Base-by-base conservation (phyloP, 2,329 filamentous ascomycete genomes). In the Calonectria honghensis region DNA sequence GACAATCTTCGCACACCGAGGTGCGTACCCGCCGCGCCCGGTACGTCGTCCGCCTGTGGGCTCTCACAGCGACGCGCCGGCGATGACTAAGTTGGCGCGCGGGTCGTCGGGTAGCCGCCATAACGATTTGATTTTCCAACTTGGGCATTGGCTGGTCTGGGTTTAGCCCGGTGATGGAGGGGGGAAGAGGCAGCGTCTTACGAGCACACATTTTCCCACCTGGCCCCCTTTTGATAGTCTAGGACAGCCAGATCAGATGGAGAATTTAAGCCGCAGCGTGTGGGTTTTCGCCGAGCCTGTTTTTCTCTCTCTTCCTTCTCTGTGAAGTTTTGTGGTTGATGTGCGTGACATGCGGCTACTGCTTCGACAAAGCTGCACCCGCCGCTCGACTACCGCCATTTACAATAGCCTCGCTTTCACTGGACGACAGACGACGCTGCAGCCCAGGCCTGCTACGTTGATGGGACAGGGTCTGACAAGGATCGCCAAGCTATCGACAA, bases 51-150 rank as follows among this genome's bases (percentile, higher is more conserved):
- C 27, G 35, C 52, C 16, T 50, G 20, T 57, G 35, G 39, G 35
- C 14, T 48, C 13, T 27, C 13, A n/a, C 52, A 50, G 37, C 67
- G 63, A 75, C 16, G 32, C 48, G 48, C 69, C 61, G 57, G 31
- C 10, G 54, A 78, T 80, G 75, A 80, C 79, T 80, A 75, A 80
- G 74, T 41, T 75, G 72, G 66, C 79, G 79, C 79, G 79, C 79
- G 79, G 73, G 48, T 39, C 45, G 64, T 63, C 77, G 70, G 73
- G 41, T 50, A 65, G 61, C 16, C 27, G 61, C 61, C 41, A 7
- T 31, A 7, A 10, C 61, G 59, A 73, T 68, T 70, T 67, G 54
- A 16, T 10, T 59, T 45, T 66, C 57, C 70, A 52, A 64, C 73
- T 72, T 70, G 68, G 63, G 39, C 27, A 52, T 51, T 57, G 66